These are phyloP conservation scores for Salix brachista DNA, from an alignment of 345 rosid genomes.

Conservation along the genomic window DNA sequence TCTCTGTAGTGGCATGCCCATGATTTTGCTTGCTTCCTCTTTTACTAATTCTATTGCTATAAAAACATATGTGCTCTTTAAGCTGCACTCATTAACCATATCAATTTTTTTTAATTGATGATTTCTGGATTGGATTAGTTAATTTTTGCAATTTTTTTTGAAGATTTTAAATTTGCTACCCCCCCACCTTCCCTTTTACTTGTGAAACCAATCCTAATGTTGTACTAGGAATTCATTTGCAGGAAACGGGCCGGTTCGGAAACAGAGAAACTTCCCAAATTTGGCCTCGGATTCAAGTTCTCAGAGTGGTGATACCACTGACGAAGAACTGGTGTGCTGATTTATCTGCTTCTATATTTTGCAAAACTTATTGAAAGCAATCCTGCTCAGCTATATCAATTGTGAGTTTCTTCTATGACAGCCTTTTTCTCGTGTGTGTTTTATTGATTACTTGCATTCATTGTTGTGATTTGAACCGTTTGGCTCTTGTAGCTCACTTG, in stretches of 20 bases:
- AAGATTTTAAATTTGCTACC: neutral
- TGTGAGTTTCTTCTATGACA: neutral
- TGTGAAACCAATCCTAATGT: constrained; percentile 16
- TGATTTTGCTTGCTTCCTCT: constrained; percentile 46
- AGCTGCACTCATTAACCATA: constrained; percentile 1
- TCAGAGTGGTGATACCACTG: constrained; percentile 35
- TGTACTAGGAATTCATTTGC: constrained; percentile 36
- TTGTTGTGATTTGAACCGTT: constrained; percentile 15
- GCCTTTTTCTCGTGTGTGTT: neutral
- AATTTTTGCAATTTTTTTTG: neutral
- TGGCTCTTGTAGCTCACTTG: constrained; percentile 41
- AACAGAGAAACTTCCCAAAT: constrained; percentile 35
- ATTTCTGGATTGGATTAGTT: constrained; percentile 9
- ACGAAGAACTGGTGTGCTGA: constrained; percentile 53
- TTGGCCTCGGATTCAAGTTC: constrained; percentile 52
- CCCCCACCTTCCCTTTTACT: neutral
- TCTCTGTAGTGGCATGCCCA: constrained; percentile 28
- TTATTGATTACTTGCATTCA: neutral
- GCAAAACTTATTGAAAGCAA: neutral
- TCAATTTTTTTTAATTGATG: constrained; percentile 2
- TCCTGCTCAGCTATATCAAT: neutral
- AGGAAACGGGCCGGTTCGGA: constrained; percentile 54
- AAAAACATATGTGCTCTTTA: constrained; percentile 32
- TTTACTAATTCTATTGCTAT: constrained; percentile 23
- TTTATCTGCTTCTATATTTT: constrained; percentile 16